These are phyloP conservation scores for Talaromyces sp. DNA, from an alignment of 2,329 filamentous ascomycete species.

Conservation along the genomic window DNA sequence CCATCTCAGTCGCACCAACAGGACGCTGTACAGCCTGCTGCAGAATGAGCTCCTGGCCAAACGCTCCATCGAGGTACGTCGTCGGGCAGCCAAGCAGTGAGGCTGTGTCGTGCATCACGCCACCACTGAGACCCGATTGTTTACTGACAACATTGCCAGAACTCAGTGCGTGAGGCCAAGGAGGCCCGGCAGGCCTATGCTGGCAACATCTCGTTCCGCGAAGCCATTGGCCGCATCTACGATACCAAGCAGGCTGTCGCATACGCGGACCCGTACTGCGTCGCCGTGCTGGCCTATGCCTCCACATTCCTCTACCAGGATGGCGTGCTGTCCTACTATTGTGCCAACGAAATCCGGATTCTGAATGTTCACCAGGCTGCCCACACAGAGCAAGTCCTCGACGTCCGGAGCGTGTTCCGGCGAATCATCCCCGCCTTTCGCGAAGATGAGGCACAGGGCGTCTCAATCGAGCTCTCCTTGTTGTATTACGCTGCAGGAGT, in stretches of 20 bases:
- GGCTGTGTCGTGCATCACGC: neutral
- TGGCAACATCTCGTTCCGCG: conserved; percentile 41
- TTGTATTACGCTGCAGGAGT: conserved; percentile 55
- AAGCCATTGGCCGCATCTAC: conserved; percentile 55
- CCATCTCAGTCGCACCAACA: conserved; percentile 50
- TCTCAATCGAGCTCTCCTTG: conserved; percentile 46
- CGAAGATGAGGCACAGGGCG: conserved; percentile 20
- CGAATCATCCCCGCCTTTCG: conserved; percentile 29
- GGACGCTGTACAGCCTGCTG: conserved; percentile 47
- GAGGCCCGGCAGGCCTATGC: conserved; percentile 38
- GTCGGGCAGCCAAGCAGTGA: neutral
- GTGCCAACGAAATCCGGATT: conserved; percentile 50
- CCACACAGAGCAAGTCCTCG: conserved; percentile 51
- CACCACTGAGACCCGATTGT: neutral
- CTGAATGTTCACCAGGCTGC: conserved; percentile 52
- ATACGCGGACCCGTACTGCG: conserved; percentile 57
- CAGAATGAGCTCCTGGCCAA: conserved; percentile 54
- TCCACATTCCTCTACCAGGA: conserved; percentile 58
- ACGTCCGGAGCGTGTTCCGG: conserved; percentile 42
- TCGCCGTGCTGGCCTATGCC: conserved; percentile 55
- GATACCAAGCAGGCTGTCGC: conserved; percentile 58
- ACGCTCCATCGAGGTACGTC: conserved; percentile 52
- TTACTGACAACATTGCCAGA: conserved; percentile 25
- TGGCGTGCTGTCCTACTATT: conserved; percentile 61
- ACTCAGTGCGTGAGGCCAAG: conserved; percentile 35